phyloP scores from a whole-genome alignment of 305 asterid species.

The Fraxinus dipetala region DNA sequence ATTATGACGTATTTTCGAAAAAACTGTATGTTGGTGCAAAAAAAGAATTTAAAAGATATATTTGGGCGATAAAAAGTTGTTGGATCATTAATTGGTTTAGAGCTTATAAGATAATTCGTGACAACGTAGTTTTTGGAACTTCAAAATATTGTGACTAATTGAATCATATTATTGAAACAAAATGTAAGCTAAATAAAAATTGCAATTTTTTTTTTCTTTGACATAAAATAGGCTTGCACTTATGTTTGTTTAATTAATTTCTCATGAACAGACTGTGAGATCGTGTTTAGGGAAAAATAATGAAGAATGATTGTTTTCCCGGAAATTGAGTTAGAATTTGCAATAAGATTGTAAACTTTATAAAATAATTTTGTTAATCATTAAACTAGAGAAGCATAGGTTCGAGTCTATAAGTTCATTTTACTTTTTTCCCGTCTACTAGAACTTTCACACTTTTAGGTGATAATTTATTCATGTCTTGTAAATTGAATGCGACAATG shows the following conservation, averaged over 20 bases:
- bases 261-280: neutral
- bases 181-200: neutral
- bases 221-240: neutral
- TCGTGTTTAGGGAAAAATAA: neutral
- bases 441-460: neutral
- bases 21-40: neutral
- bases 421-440: neutral
- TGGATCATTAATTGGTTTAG: neutral
- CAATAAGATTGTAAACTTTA: neutral
- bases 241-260: neutral
- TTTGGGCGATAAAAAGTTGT: neutral
- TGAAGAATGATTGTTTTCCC: neutral
- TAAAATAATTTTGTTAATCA: neutral
- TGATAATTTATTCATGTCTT: neutral
- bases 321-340: neutral
- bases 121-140: neutral
- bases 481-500: neutral
- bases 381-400: neutral
- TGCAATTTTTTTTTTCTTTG: neutral
- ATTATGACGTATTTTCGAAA: neutral
- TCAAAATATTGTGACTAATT: neutral
- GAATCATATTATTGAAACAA: neutral
- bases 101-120: neutral
- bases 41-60: neutral
- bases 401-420: neutral